A percentile compares a stretch with the other conserved stretches of the same genome.
These are phyloP conservation scores for Cotoneaster glaucophyllus DNA, from an alignment of 306 rosid species.

Conservation along the genomic window DNA sequence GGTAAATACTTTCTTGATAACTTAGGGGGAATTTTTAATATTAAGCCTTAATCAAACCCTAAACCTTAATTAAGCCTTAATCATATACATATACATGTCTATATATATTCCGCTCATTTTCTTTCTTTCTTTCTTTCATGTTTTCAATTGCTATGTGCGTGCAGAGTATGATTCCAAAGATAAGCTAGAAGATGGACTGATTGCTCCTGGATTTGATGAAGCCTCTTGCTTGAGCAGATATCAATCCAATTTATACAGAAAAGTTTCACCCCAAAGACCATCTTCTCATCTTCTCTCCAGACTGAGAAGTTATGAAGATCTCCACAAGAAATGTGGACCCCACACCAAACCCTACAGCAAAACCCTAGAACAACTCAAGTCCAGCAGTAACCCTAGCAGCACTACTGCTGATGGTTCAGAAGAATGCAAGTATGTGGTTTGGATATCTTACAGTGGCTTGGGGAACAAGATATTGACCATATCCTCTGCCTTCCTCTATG, in stretches of 20 bases:
- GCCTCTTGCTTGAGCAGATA: constrained; percentile 62
- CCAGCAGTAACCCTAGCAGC: constrained; percentile 13
- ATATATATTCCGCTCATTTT: too few species aligned
- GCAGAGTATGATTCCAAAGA: constrained; percentile 26
- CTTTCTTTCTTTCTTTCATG: too few species aligned
- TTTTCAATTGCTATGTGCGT: constrained; percentile 1
- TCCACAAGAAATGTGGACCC: constrained; percentile 59
- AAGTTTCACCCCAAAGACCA: constrained; percentile 34
- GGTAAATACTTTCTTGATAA: too few species aligned
- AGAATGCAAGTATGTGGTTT: constrained; percentile 56
- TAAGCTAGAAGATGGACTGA: constrained; percentile 44
- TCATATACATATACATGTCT: too few species aligned
- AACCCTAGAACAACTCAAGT: constrained; percentile 46
- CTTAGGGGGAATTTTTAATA: too few species aligned
- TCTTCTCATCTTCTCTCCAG: constrained; percentile 54
- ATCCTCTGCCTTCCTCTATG: constrained; percentile 57
- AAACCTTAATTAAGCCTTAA: too few species aligned
- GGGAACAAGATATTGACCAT: constrained; percentile 69
- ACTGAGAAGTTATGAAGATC: constrained; percentile 50
- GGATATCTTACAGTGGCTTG: constrained; percentile 70
- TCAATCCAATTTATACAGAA: constrained; percentile 34
- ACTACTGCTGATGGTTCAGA: constrained; percentile 1
- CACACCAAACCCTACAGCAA: constrained; percentile 40
- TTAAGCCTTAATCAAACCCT: too few species aligned
- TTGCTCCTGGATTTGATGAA: constrained; percentile 47